A percentile compares a stretch with the other conserved stretches of the same genome.
Evolutionary conservation across 2,329 filamentous ascomycete species (phyloP).

Genomic region (Colletotrichum liriopes): DNA sequence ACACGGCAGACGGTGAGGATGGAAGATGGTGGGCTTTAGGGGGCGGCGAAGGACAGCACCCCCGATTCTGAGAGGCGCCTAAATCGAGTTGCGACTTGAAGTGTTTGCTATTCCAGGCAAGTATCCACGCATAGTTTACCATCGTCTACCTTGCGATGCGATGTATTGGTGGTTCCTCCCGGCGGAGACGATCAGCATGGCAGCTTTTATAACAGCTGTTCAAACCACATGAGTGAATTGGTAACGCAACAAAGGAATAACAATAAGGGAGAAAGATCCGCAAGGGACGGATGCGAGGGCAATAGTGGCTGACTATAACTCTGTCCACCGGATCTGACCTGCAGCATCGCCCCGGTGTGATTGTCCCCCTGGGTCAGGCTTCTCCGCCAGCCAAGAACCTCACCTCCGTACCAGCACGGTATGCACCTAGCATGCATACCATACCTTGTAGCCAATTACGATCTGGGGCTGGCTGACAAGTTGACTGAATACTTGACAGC

Average conservation of each 20-base stretch:
- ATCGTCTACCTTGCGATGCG: too few relatives aligned
- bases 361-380: neutral
- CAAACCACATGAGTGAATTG: too few relatives aligned
- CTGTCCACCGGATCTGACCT: neutral
- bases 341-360: neutral
- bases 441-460: neutral
- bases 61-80: neutral
- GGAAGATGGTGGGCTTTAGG: neutral
- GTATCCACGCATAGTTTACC: neutral
- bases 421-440: neutral
- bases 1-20: neutral
- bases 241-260: too few relatives aligned
- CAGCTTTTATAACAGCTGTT: neutral
- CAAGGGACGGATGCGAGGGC: neutral
- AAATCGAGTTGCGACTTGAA: neutral
- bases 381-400: neutral
- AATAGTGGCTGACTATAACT: neutral
- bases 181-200: neutral
- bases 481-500: neutral
- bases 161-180: neutral
- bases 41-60: neutral
- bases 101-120: neutral
- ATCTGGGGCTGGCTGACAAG: neutral
- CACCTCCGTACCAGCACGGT: constrained; percentile 1
- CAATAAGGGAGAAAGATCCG: too few relatives aligned